Conservation (phyloP, 1,284 basidiomycete species). For the Cystobasidium sp. region DNA sequence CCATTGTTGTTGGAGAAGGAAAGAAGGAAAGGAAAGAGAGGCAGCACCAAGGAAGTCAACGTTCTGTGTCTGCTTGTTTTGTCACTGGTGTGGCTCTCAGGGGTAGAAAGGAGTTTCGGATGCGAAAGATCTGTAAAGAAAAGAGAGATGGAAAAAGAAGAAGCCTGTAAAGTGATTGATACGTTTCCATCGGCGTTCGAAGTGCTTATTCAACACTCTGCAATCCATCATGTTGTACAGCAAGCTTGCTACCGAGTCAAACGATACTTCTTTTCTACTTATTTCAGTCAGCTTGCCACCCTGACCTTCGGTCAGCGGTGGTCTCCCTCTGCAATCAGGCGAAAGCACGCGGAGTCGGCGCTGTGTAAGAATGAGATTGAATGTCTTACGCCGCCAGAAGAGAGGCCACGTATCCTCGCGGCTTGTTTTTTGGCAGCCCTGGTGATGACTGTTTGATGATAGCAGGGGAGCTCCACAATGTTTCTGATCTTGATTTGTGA, state of each 20-base stretch:
- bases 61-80: too few relatives aligned
- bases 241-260: too few relatives aligned
- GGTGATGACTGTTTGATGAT: background rate
- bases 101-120: background rate
- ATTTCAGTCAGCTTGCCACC: constrained; percentile 12
- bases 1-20: background rate
- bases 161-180: background rate
- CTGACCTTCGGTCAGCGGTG: background rate
- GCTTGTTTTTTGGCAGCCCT: background rate
- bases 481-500: background rate
- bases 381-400: background rate
- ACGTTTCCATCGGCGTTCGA: too few relatives aligned
- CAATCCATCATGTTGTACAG: too few relatives aligned
- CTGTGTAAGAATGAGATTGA: background rate
- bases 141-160: background rate
- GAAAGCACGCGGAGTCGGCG: background rate
- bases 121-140: background rate
- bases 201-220: too few relatives aligned
- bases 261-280: too few relatives aligned
- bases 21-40: background rate
- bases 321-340: background rate
- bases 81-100: background rate
- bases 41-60: too few relatives aligned
- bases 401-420: background rate
- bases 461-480: background rate